phyloP scores from a whole-genome alignment of 2,329 filamentous ascomycete genomes.

The Bipolaris sorokiniana region DNA sequence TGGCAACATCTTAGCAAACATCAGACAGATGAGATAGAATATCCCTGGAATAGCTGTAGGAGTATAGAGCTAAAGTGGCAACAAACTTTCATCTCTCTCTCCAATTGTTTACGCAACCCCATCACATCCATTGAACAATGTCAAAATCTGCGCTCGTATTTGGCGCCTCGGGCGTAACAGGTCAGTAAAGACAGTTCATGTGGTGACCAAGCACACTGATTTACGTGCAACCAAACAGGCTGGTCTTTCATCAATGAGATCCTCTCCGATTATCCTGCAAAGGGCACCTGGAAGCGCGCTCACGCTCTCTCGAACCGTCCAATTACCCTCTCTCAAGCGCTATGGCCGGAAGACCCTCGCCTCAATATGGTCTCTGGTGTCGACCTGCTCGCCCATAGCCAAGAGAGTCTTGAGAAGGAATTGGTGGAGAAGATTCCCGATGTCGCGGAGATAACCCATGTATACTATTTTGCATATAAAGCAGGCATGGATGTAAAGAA shows the following conservation, averaged over 20 bases:
- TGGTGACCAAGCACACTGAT: neutral
- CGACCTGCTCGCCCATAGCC: constrained; percentile 49
- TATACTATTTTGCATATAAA: constrained; percentile 56
- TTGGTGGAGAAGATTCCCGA: constrained; percentile 44
- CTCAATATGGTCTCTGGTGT: constrained; percentile 53
- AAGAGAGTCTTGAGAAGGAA: constrained; percentile 48
- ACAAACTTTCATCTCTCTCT: neutral
- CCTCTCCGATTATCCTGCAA: constrained; percentile 46
- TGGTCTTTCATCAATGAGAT: constrained; percentile 54
- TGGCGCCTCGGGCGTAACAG: constrained; percentile 50
- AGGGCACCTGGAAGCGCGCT: constrained; percentile 44
- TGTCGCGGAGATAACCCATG: constrained; percentile 52
- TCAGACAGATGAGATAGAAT: too few species aligned
- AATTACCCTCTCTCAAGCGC: constrained; percentile 35
- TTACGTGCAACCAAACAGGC: constrained; percentile 29
- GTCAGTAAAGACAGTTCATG: neutral
- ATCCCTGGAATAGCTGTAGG: too few species aligned
- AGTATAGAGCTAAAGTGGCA: neutral
- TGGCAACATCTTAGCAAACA: too few species aligned
- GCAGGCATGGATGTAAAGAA: constrained; percentile 48
- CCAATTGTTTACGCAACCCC: neutral
- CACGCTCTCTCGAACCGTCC: constrained; percentile 53
- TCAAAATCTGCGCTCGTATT: constrained; percentile 52
- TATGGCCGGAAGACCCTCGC: constrained; percentile 50
- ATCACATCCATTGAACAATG: constrained; percentile 12